A percentile compares a stretch with the other conserved stretches of the same genome.
These are phyloP conservation scores for Insectozyma bohioensis DNA, from an alignment of 1,139 yeast genomes.

Conservation along the genomic window DNA sequence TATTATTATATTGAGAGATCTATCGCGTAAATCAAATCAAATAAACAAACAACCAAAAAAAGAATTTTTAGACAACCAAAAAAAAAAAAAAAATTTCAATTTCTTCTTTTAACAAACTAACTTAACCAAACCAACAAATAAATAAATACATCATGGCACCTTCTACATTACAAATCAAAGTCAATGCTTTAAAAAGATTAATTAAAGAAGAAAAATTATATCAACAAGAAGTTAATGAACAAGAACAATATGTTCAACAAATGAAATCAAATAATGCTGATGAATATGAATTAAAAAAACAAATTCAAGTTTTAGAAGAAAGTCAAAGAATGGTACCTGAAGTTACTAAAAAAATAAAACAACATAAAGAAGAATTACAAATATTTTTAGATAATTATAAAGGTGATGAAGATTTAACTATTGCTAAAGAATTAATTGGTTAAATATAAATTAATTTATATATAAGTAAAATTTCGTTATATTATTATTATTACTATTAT, in stretches of 20 bases:
- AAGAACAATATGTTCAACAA: constrained; percentile 46
- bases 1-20: no score
- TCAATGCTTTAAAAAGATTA: constrained; percentile 70
- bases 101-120: no score
- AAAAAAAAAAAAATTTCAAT: no score
- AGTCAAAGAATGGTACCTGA: constrained; percentile 69
- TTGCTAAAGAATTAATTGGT: constrained; percentile 38
- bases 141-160: constrained; percentile 34
- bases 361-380: constrained; percentile 48
- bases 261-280: constrained; percentile 51
- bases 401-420: constrained; percentile 51
- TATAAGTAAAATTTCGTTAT: neutral
- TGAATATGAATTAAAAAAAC: constrained; percentile 70
- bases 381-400: constrained; percentile 25
- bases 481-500: neutral
- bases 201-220: constrained; percentile 71
- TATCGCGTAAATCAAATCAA: neutral
- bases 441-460: no score
- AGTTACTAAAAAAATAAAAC: constrained; percentile 50
- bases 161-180: constrained; percentile 71
- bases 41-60: constrained; percentile 1
- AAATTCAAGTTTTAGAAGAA: constrained; percentile 62
- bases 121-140: no score
- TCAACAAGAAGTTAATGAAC: constrained; percentile 63
- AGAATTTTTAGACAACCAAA: no score